A percentile compares a stretch with the other conserved stretches of the same genome.
Conservation (phyloP, 768 basidiomycete species). For the Lactifluus pinguis region DNA sequence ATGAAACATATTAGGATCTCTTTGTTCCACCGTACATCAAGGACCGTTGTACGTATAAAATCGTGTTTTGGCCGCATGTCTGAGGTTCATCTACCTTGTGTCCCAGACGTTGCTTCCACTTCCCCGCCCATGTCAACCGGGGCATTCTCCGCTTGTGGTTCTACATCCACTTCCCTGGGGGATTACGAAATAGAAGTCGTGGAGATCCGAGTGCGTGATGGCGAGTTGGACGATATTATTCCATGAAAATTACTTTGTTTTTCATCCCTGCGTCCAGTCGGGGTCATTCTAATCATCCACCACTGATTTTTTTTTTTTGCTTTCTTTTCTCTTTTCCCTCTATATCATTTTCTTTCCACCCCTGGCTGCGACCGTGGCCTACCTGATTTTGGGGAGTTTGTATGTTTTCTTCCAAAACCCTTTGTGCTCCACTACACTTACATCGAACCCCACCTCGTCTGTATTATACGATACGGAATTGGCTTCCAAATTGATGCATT, state of each 20-base stretch:
- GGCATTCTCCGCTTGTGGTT: slow-evolving; percentile 59
- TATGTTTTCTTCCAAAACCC: background rate
- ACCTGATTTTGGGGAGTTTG: background rate
- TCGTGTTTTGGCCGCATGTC: background rate
- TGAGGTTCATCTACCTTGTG: background rate
- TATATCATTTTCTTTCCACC: background rate
- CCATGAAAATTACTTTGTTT: slow-evolving; percentile 30
- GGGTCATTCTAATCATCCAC: background rate
- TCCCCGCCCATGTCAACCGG: slow-evolving; percentile 65
- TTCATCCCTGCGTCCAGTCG: background rate
- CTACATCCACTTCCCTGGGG: slow-evolving; percentile 44
- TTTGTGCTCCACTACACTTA: slow-evolving; percentile 6
- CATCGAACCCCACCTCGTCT: slow-evolving; percentile 7
- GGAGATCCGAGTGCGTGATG: slow-evolving; percentile 76
- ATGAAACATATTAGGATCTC: slow-evolving; percentile 45
- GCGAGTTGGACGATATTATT: slow-evolving; percentile 69
- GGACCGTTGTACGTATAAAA: slow-evolving; percentile 63
- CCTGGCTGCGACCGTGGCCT: background rate
- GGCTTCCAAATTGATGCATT: no score
- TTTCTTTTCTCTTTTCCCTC: background rate
- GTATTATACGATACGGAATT: slow-evolving; percentile 9
- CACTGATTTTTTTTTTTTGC: background rate
- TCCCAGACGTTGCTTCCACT: slow-evolving; percentile 68
- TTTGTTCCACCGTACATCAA: slow-evolving; percentile 87
- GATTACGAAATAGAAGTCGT: slow-evolving; percentile 84